phyloP scores from a whole-genome alignment of 805 yeast species.

The Priceomyces castillae region DNA sequence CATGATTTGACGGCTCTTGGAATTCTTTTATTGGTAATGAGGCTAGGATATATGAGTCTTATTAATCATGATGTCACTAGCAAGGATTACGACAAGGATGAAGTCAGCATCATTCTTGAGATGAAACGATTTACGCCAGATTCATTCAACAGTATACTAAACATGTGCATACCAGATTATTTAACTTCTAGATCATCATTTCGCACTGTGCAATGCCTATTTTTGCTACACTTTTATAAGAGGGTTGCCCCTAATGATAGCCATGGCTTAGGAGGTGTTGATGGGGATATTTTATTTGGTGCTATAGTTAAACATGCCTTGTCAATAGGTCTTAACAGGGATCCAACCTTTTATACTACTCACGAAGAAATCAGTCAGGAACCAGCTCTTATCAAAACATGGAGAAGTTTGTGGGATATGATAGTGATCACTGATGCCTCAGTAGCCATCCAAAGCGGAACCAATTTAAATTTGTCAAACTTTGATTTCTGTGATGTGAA shows the following conservation, averaged over 20 bases:
- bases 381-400: constrained; percentile 22
- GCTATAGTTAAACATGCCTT: constrained; percentile 36
- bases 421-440: constrained; percentile 30
- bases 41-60: constrained; percentile 39
- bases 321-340: constrained; percentile 40
- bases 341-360: constrained; percentile 31
- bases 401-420: constrained; percentile 40
- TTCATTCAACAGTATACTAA: constrained; percentile 27
- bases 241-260: constrained; percentile 41
- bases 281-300: constrained; percentile 38
- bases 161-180: constrained; percentile 34
- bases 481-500: constrained; percentile 34
- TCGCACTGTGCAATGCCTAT: constrained; percentile 33
- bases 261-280: constrained; percentile 40
- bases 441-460: constrained; percentile 32
- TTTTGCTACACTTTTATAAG: constrained; percentile 32
- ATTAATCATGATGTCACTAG: constrained; percentile 32
- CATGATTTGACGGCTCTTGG: constrained; percentile 31
- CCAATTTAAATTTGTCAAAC: constrained; percentile 24
- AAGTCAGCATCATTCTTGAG: constrained; percentile 27
- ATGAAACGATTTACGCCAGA: constrained; percentile 27
- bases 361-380: constrained; percentile 30
- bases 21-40: constrained; percentile 25
- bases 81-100: constrained; percentile 26
- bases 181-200: constrained; percentile 31